These are phyloP conservation scores for Coleophoma crateriformis DNA, from an alignment of 2,329 filamentous ascomycete genomes.

Conservation along the genomic window DNA sequence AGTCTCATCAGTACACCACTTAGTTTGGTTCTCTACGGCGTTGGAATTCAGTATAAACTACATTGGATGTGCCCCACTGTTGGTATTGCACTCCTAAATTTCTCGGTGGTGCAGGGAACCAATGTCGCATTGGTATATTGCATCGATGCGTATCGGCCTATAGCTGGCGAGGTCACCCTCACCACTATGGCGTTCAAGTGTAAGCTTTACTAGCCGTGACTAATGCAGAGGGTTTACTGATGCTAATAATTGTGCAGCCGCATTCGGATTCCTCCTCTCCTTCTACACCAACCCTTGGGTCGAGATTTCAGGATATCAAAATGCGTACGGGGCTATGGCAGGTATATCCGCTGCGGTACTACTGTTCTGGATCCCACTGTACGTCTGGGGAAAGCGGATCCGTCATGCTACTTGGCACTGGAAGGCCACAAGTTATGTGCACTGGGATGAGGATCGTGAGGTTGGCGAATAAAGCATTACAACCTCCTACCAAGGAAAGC, in stretches of 20 bases:
- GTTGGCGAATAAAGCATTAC: slow-evolving; percentile 39
- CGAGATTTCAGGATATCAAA: slow-evolving; percentile 38
- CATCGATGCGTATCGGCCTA: slow-evolving; percentile 51
- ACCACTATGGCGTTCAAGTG: slow-evolving; percentile 50
- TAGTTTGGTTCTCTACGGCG: slow-evolving; percentile 38
- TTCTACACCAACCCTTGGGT: slow-evolving; percentile 60
- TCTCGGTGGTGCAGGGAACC: slow-evolving; percentile 49
- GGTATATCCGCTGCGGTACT: slow-evolving; percentile 43
- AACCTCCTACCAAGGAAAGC: no score
- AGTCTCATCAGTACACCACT: slow-evolving; percentile 45
- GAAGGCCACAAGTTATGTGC: slow-evolving; percentile 37
- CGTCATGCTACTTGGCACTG: slow-evolving; percentile 42
- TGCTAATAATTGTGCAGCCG: slow-evolving; percentile 24
- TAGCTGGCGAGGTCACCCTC: slow-evolving; percentile 49
- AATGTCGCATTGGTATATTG: slow-evolving; percentile 52
- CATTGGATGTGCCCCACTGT: slow-evolving; percentile 53
- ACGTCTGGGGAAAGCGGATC: slow-evolving; percentile 43
- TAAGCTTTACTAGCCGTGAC: slow-evolving; percentile 18
- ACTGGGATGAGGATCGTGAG: slow-evolving; percentile 48
- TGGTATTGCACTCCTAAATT: slow-evolving; percentile 47
- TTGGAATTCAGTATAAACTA: slow-evolving; percentile 38
- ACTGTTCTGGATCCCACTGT: slow-evolving; percentile 43
- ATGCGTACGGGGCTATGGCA: slow-evolving; percentile 52
- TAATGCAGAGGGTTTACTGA: no score
- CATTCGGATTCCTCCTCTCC: slow-evolving; percentile 52